phyloP scores from a whole-genome alignment of 208 protist genomes.

The Hexamita inflata region DNA sequence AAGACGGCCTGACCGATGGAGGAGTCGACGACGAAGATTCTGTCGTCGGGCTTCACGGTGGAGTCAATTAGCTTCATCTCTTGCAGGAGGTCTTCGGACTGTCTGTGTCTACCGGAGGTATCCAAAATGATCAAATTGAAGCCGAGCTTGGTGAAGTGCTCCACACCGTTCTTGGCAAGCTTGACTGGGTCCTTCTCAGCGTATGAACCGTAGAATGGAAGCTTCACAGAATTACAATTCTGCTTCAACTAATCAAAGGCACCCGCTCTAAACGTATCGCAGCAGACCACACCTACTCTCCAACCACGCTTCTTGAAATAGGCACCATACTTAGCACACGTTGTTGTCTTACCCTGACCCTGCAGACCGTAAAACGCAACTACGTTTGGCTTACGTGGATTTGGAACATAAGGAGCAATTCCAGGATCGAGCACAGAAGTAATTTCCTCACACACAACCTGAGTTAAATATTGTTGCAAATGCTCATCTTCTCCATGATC shows the following conservation, averaged over 20 bases:
- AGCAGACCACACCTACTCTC: slow-evolving; percentile 38
- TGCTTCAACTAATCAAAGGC: slow-evolving; percentile 42
- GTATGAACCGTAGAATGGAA: slow-evolving; percentile 41
- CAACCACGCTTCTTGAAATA: slow-evolving; percentile 40
- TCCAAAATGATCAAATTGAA: slow-evolving; percentile 46
- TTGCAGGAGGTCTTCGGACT: slow-evolving; percentile 34
- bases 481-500: too few species aligned
- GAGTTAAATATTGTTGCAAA: too few species aligned
- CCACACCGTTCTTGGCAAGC: slow-evolving; percentile 36
- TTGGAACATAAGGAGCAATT: too few species aligned
- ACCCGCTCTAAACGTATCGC: slow-evolving; percentile 48
- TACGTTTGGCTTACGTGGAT: slow-evolving; percentile 28
- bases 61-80: slow-evolving; percentile 40
- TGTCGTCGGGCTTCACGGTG: slow-evolving; percentile 33
- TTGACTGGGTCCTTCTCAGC: slow-evolving; percentile 40
- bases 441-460: too few species aligned
- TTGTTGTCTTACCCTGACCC: slow-evolving; percentile 47
- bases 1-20: slow-evolving; percentile 37
- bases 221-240: slow-evolving; percentile 25
- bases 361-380: slow-evolving; percentile 48
- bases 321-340: slow-evolving; percentile 35
- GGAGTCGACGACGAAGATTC: slow-evolving; percentile 43
- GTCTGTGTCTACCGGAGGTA: slow-evolving; percentile 46
- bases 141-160: slow-evolving; percentile 22
- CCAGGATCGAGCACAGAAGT: too few species aligned